Base-by-base conservation (phyloP, 1,284 basidiomycete genomes). In the Erythrobasidium hasegawianum region DNA sequence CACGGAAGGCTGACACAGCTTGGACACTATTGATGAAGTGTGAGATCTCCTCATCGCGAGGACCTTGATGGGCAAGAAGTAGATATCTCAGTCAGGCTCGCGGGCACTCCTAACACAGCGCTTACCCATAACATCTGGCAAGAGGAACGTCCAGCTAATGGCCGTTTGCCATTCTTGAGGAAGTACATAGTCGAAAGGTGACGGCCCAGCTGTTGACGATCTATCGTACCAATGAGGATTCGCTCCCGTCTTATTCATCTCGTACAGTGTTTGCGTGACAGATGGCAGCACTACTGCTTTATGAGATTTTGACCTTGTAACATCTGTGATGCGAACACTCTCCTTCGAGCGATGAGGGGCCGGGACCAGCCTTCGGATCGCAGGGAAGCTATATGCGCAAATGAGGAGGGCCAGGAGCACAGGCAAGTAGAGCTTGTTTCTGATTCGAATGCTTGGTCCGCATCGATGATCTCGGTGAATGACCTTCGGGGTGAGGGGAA, bases 111-210 rank as follows among this genome's bases (percentile, higher is more conserved):
- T 10, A 50, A 22, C 11, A 50, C 13, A 10, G 20, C 10, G 47
- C 22, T 52, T 22, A 27, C 61, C 33, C 27, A 64, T 27, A 3
- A 16, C 27, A 47, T 26, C 47, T 13, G 45, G 55, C 38, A 38
- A n/a, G 2, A 26, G 18, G 26, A 65, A 11, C 13, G 26, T 57
- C 62, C 62, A 65, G 16, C 13, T 58, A 22, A 29, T 24, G 22
- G 39, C 38, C 13, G 13, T 40, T 20, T 57, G 55, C 62, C 62
- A 65, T 58, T 65, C 62, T 3, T 41, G 45, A 20, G 56, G 55
- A 7, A 65, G 18, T 14, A 16, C 13, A 29, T 65, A 65, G 39
- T 65, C 62, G 26, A 57, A 65, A 16, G 62, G 62, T 13, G 62
- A 65, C n/a, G 29, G 27, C 2, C 62, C 62, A 39, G 39, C 62